phyloP scores from a whole-genome alignment of 2,329 filamentous ascomycete species.

The Lasiodiplodia sp. region DNA sequence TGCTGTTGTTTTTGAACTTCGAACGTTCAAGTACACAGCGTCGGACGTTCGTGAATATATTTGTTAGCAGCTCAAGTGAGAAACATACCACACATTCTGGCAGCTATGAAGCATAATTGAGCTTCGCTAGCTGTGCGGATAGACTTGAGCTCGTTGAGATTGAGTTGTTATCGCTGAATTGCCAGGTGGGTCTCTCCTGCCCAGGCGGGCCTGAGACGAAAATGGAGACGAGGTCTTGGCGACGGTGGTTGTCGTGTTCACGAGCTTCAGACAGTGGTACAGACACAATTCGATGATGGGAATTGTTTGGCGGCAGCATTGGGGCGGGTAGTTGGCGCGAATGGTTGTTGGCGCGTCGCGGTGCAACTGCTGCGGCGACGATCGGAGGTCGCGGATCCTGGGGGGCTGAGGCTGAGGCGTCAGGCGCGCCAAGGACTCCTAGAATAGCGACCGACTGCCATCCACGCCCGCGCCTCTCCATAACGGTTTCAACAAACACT shows the following conservation, averaged over 20 bases:
- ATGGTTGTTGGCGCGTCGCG: background rate
- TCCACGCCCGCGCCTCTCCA: constrained; percentile 27
- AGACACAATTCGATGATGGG: background rate
- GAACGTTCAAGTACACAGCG: background rate
- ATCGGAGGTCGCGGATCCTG: background rate
- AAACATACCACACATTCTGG: background rate
- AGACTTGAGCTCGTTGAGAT: background rate
- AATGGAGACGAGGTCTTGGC: background rate
- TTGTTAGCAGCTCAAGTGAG: background rate
- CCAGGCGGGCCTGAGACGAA: background rate
- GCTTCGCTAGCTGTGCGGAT: background rate
- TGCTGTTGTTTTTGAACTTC: background rate
- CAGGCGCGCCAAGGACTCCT: constrained; percentile 24
- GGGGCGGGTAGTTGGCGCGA: background rate
- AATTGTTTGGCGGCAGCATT: background rate
- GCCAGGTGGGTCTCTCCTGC: background rate
- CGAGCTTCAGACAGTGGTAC: background rate
- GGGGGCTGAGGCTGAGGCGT: constrained; percentile 9
- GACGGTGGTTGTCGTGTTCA: background rate
- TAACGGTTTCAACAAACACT: constrained; percentile 1
- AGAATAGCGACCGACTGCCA: constrained; percentile 23
- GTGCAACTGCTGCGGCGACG: background rate
- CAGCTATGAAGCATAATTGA: background rate
- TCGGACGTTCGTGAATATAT: background rate
- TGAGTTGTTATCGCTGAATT: background rate